Conservation (phyloP, 2,329 filamentous ascomycete species). For the Arthroderma uncinatum region DNA sequence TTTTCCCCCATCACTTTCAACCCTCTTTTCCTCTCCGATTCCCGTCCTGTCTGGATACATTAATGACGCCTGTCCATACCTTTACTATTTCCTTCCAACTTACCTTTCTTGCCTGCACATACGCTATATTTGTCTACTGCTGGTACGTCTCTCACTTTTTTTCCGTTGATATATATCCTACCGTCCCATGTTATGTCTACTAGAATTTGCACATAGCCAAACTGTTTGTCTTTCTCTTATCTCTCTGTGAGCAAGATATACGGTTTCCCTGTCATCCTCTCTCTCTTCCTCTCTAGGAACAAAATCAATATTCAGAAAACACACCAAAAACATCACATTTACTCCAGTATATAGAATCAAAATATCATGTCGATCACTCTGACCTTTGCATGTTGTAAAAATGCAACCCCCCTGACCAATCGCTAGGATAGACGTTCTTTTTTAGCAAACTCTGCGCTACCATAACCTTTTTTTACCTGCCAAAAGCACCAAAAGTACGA, state of each 20-base stretch:
- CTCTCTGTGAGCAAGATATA: not conserved
- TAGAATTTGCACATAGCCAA: slow-evolving; percentile 2
- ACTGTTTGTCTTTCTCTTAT: not conserved
- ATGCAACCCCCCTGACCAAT: not conserved
- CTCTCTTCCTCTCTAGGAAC: not conserved
- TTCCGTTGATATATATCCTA: not conserved
- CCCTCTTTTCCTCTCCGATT: not conserved
- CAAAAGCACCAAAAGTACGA: too few relatives aligned
- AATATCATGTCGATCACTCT: not conserved
- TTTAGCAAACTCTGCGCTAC: too few relatives aligned
- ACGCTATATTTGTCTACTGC: not conserved
- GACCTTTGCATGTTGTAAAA: not conserved
- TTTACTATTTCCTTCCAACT: not conserved
- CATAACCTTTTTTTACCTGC: too few relatives aligned
- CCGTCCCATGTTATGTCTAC: not conserved
- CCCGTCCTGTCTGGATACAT: not conserved
- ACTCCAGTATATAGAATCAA: not conserved
- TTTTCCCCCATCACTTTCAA: not conserved
- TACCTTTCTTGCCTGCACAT: not conserved
- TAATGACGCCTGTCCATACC: not conserved
- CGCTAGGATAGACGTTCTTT: too few relatives aligned
- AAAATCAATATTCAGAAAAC: not conserved
- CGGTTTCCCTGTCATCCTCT: not conserved
- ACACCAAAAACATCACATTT: not conserved
- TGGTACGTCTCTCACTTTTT: not conserved